Evolutionary conservation across 23 red algal genomes (phyloP).

Genomic region (Pyropia haitanensis): DNA sequence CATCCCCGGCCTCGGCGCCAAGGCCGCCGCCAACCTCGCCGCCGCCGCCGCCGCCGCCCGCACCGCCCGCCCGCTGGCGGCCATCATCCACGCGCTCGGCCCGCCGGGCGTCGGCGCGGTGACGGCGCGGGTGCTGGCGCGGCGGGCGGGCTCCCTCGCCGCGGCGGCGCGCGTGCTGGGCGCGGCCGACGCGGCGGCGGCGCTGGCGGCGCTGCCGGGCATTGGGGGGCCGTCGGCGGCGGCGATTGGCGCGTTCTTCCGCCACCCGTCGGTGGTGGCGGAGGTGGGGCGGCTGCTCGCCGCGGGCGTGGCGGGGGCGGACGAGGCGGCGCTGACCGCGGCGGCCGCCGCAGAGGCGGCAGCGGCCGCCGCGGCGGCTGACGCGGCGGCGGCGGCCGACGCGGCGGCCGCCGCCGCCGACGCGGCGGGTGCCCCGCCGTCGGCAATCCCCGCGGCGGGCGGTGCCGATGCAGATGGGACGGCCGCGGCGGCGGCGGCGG

Average conservation of each 20-base stretch:
- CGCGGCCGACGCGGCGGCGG: not conserved
- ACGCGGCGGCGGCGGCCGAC: too few species aligned
- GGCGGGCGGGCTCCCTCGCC: conserved; percentile 10
- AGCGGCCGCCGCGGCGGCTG: too few species aligned
- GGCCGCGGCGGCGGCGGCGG: too few species aligned
- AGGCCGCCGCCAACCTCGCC: conserved; percentile 29
- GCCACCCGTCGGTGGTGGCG: not conserved
- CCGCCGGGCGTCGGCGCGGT: conserved; percentile 33
- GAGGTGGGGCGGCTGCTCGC: conserved; percentile 15
- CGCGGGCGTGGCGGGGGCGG: too few species aligned
- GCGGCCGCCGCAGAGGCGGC: too few species aligned
- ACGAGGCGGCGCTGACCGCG: too few species aligned
- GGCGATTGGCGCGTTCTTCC: conserved; percentile 22
- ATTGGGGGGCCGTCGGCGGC: conserved; percentile 36
- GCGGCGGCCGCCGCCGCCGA: too few species aligned
- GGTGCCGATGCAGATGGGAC: too few species aligned
- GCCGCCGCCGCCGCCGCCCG: conserved; percentile 21
- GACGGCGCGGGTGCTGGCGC: conserved; percentile 24
- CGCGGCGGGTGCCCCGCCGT: too few species aligned
- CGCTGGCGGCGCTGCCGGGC: conserved; percentile 23
- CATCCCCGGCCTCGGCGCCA: conserved; percentile 23
- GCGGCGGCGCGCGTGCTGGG: conserved; percentile 7
- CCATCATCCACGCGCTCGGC: conserved; percentile 32
- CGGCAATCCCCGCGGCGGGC: too few species aligned
- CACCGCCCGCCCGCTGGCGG: conserved; percentile 18